Conservation (phyloP, 257 asterid species). For the Penstemon barbatus region DNA sequence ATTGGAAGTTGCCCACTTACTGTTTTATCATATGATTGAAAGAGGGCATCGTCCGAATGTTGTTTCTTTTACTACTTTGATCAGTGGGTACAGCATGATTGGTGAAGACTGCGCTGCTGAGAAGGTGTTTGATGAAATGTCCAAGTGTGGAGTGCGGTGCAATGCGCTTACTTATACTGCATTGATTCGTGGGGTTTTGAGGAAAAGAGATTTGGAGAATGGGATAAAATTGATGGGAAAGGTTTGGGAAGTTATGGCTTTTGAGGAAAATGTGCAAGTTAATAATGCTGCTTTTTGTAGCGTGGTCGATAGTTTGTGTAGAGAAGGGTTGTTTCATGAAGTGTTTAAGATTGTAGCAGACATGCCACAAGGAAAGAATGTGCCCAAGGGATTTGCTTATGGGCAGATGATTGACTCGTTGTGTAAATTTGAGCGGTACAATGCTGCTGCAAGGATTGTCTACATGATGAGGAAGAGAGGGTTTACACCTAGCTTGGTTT, state of each 20-base stretch:
- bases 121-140: slow-evolving; percentile 81
- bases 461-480: slow-evolving; percentile 87
- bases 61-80: slow-evolving; percentile 76
- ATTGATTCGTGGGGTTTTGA: slow-evolving; percentile 51
- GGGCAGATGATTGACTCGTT: slow-evolving; percentile 77
- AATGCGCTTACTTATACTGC: slow-evolving; percentile 60
- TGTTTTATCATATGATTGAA: slow-evolving; percentile 56
- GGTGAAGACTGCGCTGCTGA: slow-evolving; percentile 49
- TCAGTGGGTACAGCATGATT: slow-evolving; percentile 57
- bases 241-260: slow-evolving; percentile 65
- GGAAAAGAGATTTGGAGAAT: slow-evolving; percentile 49
- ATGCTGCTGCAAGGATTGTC: slow-evolving; percentile 85
- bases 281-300: slow-evolving; percentile 68
- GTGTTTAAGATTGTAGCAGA: slow-evolving; percentile 68
- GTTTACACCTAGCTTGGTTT: slow-evolving; percentile 52
- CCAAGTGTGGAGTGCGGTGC: slow-evolving; percentile 45
- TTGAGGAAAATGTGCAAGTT: slow-evolving; percentile 42
- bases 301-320: slow-evolving; percentile 64
- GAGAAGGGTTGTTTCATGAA: slow-evolving; percentile 75
- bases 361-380: slow-evolving; percentile 71
- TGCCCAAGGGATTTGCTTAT: slow-evolving; percentile 64
- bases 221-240: slow-evolving; percentile 45
- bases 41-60: slow-evolving; percentile 66
- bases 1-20: slow-evolving; percentile 52
- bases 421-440: slow-evolving; percentile 64